These are phyloP conservation scores for Umbelopsis ramanniana DNA, from an alignment of 192 early-diverging fungal genomes.

Conservation along the genomic window DNA sequence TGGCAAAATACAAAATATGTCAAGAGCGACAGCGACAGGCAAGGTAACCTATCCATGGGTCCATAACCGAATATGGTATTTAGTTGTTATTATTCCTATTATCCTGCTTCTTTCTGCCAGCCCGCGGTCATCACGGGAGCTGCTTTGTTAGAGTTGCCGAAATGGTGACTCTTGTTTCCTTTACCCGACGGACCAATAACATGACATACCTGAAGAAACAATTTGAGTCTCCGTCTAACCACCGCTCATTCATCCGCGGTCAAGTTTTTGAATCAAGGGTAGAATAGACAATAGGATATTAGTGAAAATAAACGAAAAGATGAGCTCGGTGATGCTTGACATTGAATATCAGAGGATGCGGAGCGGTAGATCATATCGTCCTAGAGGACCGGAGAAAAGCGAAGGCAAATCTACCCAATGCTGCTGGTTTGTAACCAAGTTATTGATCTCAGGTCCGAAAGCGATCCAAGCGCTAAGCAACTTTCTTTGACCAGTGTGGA, in stretches of 20 bases:
- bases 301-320: background rate
- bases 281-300: too few species aligned
- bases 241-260: background rate
- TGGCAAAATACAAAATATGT: too few species aligned
- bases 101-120: too few species aligned
- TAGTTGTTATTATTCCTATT: too few species aligned
- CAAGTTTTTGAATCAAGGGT: too few species aligned
- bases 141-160: background rate
- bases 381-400: too few species aligned
- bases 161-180: background rate
- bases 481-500: background rate
- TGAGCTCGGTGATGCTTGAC: background rate
- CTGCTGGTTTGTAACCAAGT: slow-evolving; percentile 1
- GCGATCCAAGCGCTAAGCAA: slow-evolving; percentile 11
- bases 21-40: background rate
- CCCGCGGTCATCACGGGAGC: too few species aligned
- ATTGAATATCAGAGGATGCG: too few species aligned
- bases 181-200: slow-evolving; percentile 6
- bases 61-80: background rate
- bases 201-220: background rate
- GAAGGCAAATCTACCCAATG: background rate
- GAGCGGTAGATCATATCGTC: too few species aligned
- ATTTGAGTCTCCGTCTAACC: background rate
- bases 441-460: slow-evolving; percentile 15
- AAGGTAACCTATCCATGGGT: background rate